Percentiles rank a stretch among this genome's conserved stretches.
Conservation (phyloP, 2,329 filamentous ascomycete genomes). For the Myriosclerotinia scirpicola region DNA sequence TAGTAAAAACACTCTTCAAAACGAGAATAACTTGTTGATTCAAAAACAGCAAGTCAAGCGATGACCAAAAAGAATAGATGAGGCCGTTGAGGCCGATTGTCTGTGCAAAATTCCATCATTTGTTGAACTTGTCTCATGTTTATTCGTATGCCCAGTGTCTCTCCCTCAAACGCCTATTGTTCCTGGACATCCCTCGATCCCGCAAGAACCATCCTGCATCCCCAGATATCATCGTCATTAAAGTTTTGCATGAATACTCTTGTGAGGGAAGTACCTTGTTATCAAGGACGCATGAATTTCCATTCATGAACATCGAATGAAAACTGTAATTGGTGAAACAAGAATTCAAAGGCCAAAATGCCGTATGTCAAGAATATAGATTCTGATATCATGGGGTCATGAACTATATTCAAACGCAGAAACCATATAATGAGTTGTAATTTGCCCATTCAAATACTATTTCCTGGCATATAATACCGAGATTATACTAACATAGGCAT, state of each 20-base stretch:
- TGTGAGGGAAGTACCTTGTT: too few relatives aligned
- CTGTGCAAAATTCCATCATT: neutral
- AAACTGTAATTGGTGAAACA: too few relatives aligned
- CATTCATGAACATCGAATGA: too few relatives aligned
- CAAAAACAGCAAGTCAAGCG: neutral
- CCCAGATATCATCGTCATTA: conserved; percentile 2
- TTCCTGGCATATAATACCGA: neutral
- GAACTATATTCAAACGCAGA: neutral
- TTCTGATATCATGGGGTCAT: too few relatives aligned
- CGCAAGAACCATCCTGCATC: neutral
- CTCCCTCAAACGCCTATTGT: neutral
- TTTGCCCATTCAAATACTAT: neutral
- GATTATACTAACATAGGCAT: neutral
- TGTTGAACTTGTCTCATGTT: neutral
- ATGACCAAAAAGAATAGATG: neutral
- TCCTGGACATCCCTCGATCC: neutral
- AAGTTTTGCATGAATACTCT: neutral
- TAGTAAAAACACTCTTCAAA: neutral
- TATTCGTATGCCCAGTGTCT: neutral
- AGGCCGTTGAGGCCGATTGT: neutral
- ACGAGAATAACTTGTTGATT: neutral
- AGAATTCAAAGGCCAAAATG: too few relatives aligned
- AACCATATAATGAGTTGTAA: neutral
- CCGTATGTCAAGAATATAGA: too few relatives aligned
- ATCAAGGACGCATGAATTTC: too few relatives aligned